A percentile compares a stretch with the other conserved stretches of the same genome.
phyloP scores from a whole-genome alignment of 2,329 filamentous ascomycete species.

The Ophiocordyceps unilateralis region DNA sequence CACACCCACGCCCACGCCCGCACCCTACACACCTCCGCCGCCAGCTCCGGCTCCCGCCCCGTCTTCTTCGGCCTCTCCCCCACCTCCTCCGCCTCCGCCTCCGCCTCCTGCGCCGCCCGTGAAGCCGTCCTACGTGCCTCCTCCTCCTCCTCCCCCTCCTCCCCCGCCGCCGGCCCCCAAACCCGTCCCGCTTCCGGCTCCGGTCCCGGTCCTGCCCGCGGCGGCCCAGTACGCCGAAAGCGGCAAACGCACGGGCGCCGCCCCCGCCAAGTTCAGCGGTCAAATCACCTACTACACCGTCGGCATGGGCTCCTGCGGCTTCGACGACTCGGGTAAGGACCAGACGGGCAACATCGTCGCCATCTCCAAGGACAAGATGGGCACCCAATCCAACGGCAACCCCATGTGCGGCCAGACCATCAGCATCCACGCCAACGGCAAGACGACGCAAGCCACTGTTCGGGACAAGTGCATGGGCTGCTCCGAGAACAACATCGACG shows the following conservation, averaged over 20 bases:
- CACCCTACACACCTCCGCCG: slow-evolving; percentile 2
- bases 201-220: slow-evolving; percentile 3
- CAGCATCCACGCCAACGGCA: slow-evolving; percentile 43
- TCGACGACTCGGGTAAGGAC: slow-evolving; percentile 39
- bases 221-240: background rate
- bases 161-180: slow-evolving; percentile 1
- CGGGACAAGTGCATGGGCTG: slow-evolving; percentile 68
- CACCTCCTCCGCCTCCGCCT: slow-evolving; percentile 3
- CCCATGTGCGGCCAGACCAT: slow-evolving; percentile 53
- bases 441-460: slow-evolving; percentile 38
- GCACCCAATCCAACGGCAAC: slow-evolving; percentile 45
- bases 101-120: slow-evolving; percentile 3
- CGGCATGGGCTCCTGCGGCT: slow-evolving; percentile 53
- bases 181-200: background rate
- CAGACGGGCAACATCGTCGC: slow-evolving; percentile 46
- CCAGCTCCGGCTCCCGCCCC: slow-evolving; percentile 2
- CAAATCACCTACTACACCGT: slow-evolving; percentile 61
- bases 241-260: slow-evolving; percentile 2
- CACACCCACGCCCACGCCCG: background rate
- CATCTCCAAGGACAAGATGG: slow-evolving; percentile 48
- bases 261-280: slow-evolving; percentile 21
- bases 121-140: slow-evolving; percentile 1
- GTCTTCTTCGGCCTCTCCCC: slow-evolving; percentile 3
- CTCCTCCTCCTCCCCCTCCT: slow-evolving; percentile 4
- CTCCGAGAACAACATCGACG: slow-evolving; percentile 35